Evolutionary conservation across 257 asterid genomes (phyloP), one percentile per base, ranked within the genome.

Genomic region (Paulownia fortunei): DNA sequence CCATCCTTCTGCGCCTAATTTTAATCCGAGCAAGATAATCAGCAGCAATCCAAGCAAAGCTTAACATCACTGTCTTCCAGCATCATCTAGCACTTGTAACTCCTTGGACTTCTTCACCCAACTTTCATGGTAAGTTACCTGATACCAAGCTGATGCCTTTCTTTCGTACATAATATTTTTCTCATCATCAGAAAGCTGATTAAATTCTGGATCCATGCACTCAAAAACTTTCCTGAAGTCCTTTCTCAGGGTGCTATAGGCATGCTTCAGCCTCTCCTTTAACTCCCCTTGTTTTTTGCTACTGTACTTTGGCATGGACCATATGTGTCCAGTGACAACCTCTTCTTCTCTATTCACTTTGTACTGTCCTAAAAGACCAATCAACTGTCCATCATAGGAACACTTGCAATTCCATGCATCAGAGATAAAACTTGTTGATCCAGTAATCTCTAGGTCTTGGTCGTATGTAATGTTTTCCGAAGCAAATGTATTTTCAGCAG

Each of bases 21-120:
- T 96, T 93, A 58, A 92, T 92, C 79, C 93, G 87, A 41, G 97
- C 94, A 49, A 93, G 88, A 71, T 92, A 92, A 84, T 96, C 97
- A 61, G 92, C 92, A n/a, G 98, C 97, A 70, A 93, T 93, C 99
- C 99, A 93, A 10, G 97, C 86, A 79, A 96, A 96, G 82, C 99
- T 96, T 30, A 96, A 66, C 96, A 89, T 86, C 16, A 91, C 94
- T 0, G 85, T 37, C 51, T 76, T 80, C 54, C 87, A 55, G 37
- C 73, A 30, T 81, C 92, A n/a, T 85, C 90, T 1, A 86, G 69
- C 51, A 36, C 21, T 1, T 67, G 88, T 23, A 87, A 77, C 71
- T 84, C 92, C 80, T 74, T 84, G 0, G 88, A 81, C 73, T 76
- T 90, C 46, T 74, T 74, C 52, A 92, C 85, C 97, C 94, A 92